These are phyloP conservation scores for Fraxinus sp. DNA, from an alignment of 305 asterid genomes.

Conservation along the genomic window DNA sequence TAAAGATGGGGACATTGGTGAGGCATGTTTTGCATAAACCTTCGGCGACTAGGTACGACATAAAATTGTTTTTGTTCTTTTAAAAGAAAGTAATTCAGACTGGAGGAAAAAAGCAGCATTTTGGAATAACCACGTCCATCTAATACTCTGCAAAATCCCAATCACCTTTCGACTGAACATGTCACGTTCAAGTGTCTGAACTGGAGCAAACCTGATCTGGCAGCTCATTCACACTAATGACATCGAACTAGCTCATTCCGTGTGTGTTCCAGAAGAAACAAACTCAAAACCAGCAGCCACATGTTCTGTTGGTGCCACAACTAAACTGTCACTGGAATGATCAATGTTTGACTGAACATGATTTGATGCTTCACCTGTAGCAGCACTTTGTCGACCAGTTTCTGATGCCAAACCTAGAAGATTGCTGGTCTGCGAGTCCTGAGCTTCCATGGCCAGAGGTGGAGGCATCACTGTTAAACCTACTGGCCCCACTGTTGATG, in stretches of 20 bases:
- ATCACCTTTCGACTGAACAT: background rate
- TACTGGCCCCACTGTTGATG: constrained; percentile 13
- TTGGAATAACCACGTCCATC: background rate
- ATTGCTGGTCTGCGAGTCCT: constrained; percentile 5
- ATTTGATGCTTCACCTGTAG: constrained; percentile 14
- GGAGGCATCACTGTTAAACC: constrained; percentile 12
- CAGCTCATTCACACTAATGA: background rate
- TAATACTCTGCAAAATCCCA: background rate
- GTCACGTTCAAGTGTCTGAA: background rate
- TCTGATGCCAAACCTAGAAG: constrained; percentile 20
- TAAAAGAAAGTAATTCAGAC: background rate
- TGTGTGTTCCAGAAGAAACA: constrained; percentile 4
- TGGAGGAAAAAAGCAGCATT: background rate
- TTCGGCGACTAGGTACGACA: background rate
- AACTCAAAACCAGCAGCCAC: constrained; percentile 16
- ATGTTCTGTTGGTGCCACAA: constrained; percentile 12
- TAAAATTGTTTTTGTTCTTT: background rate
- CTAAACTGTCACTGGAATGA: constrained; percentile 9
- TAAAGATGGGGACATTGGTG: background rate
- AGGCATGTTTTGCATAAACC: background rate
- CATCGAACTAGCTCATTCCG: background rate
- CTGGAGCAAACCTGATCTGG: background rate
- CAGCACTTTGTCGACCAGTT: constrained; percentile 7
- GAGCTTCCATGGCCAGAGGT: background rate
- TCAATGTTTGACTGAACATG: constrained; percentile 8